Evolutionary conservation across 805 yeast genomes (phyloP).

Genomic region (Metschnikowia arizonensis): DNA sequence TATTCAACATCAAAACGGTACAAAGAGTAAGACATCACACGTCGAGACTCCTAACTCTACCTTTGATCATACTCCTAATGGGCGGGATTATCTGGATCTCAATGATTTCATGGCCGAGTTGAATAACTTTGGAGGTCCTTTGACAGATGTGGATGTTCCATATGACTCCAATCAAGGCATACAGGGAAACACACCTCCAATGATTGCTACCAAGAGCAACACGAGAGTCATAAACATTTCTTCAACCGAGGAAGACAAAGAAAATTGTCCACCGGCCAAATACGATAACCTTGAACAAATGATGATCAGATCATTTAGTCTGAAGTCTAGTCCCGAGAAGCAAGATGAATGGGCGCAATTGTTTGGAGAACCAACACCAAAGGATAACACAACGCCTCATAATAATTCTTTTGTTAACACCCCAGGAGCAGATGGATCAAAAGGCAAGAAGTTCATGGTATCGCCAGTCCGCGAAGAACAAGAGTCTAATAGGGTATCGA

Average conservation of each 20-base stretch:
- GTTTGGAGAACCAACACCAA: constrained; percentile 41
- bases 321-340: constrained; percentile 36
- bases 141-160: constrained; percentile 45
- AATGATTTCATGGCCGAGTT: constrained; percentile 41
- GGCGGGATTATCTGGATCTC: constrained; percentile 29
- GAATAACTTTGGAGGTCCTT: constrained; percentile 39
- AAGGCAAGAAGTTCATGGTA: constrained; percentile 27
- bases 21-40: constrained; percentile 2
- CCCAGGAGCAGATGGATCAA: constrained; percentile 25
- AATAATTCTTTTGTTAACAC: constrained; percentile 15
- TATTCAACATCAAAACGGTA: constrained; percentile 21
- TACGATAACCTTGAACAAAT: constrained; percentile 23
- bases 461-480: constrained; percentile 22
- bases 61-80: constrained; percentile 12
- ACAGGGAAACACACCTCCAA: constrained; percentile 39
- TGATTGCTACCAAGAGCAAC: constrained; percentile 53
- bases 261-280: constrained; percentile 23
- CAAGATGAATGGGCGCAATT: constrained; percentile 42
- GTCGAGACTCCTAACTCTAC: constrained; percentile 10
- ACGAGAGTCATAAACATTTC: constrained; percentile 52
- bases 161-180: constrained; percentile 10
- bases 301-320: constrained; percentile 25
- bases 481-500: constrained; percentile 23
- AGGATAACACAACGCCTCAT: constrained; percentile 21
- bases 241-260: constrained; percentile 32